Base-by-base conservation (phyloP, 305 asterid genomes). In the Fraxinus baroniana region DNA sequence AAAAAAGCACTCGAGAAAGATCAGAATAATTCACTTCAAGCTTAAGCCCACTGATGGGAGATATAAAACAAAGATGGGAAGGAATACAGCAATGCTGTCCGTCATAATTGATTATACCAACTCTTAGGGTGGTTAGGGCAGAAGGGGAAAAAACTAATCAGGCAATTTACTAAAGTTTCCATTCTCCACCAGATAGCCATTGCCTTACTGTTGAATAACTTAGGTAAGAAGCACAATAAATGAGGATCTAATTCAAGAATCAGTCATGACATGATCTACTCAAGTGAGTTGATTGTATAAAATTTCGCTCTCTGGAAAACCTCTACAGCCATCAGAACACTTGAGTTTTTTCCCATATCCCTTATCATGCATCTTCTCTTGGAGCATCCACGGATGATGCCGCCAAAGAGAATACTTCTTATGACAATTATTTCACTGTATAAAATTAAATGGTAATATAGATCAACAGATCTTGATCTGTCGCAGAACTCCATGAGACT, bases 391-490 rank as follows among this genome's bases (percentile, higher is more conserved):
- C 81, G 49, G 81, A 81, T 26, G 74, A 10, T 39, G 71, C 46
- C 62, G 26, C 80, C 36, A 81, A 30, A 30, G 72, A 80, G 64
- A 71, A 57, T 76, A 77, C 60, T 64, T 49, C 68, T 44, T 22
- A 78, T 12, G 79, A 20, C 28, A 44, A 37, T 60, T 74, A 60
- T 81, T 44, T 72, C 77, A 66, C 9, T 52, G 70, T 77, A 8
- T 41, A 57, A 66, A 78, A 76, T 30, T 70, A 33, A 80, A 80
- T 35, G 76, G 76, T 74, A 26, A 28, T 17, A 81, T 49, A 68
- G n/a, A 18, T 36, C 66, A 76, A 7, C 82, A 84, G 83, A 86
- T 85, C 89, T 79, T 74, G 86, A 80, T 83, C 82, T 41, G 74
- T 78, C 17, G 83, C 79, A 80, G 81, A 80, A 75, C 75, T 82